These are phyloP conservation scores for Thalassiosira profunda DNA, from an alignment of 108 stramenopile species.

Conservation along the genomic window DNA sequence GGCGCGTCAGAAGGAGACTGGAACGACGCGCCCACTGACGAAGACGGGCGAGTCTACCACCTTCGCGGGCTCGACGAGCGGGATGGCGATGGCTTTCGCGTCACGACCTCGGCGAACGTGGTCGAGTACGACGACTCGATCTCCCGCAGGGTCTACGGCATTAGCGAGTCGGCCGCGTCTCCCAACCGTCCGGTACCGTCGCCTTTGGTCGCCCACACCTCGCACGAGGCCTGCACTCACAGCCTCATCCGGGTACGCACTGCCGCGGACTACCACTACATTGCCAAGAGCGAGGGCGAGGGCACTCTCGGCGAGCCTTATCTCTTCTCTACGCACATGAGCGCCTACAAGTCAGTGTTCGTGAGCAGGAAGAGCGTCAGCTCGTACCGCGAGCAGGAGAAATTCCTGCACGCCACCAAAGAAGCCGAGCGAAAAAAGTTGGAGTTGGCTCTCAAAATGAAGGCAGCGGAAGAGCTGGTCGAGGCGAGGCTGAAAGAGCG, in stretches of 20 bases:
- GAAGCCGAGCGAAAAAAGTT: slow-evolving; percentile 29
- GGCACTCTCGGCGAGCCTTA: slow-evolving; percentile 41
- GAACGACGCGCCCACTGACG: slow-evolving; percentile 30
- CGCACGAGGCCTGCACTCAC: slow-evolving; percentile 28
- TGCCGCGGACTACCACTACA: slow-evolving; percentile 47
- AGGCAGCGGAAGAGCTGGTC: slow-evolving; percentile 43
- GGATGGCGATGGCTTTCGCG: slow-evolving; percentile 36
- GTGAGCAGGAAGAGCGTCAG: slow-evolving; percentile 41
- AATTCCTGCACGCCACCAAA: slow-evolving; percentile 23
- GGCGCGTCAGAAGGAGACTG: slow-evolving; percentile 24
- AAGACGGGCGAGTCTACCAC: slow-evolving; percentile 12
- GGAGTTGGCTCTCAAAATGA: slow-evolving; percentile 23
- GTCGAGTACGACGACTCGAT: slow-evolving; percentile 35
- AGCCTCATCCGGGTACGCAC: slow-evolving; percentile 33
- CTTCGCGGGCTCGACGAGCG: slow-evolving; percentile 17
- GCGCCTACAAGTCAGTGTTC: slow-evolving; percentile 25
- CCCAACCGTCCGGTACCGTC: slow-evolving; percentile 23
- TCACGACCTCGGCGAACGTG: slow-evolving; percentile 22
- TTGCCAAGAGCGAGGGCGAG: slow-evolving; percentile 47
- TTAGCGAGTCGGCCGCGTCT: slow-evolving; percentile 31
- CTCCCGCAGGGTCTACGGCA: slow-evolving; percentile 25
- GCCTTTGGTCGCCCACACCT: slow-evolving; percentile 21
- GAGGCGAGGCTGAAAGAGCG: slow-evolving; percentile 26
- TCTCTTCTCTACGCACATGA: slow-evolving; percentile 43
- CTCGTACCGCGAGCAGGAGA: slow-evolving; percentile 34